Evolutionary conservation across 2,329 filamentous ascomycete genomes (phyloP), one percentile per base, ranked within the genome.

Genomic region (Lachnellula willkommii): DNA sequence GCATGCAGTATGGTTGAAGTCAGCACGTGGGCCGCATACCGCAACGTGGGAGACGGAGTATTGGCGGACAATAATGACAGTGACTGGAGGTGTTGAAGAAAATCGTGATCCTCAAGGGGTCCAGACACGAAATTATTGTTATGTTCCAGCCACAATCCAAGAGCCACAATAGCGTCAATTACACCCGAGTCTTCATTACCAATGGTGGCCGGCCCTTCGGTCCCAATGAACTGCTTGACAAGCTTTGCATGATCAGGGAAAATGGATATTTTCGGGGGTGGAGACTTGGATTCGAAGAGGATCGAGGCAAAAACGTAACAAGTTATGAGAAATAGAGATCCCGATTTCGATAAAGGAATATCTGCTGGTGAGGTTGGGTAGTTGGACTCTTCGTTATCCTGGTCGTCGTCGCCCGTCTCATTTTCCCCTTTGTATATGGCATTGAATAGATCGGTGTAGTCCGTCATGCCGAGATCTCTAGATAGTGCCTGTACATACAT

Each of bases 281-380:
- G 74, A 50, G 78, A 75, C 60, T 81, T 74, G 5, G 82, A 78
- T 46, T 80, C 76, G 62, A 87, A 87, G 4, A 87, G 71, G 17
- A 83, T 77, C 0, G 80, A 76, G 0, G 84, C 81, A 63, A 87
- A 85, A 43, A 85, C 74, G 72, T 79, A 82, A 68, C 85, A 86
- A 7, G 81, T 79, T 15, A 83, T 71, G 37, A 88, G 72, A 60
- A 81, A 83, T 12, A 84, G 70, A 24, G 79, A 74, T 4, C 84
- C 84, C 5, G 79, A 78, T 1, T 79, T 79, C 0, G 84, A 85
- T 2, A 87, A 73, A 46, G 77, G 75, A 47, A 87, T 79, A 12
- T 78, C 75, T 14, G 78, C 75, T 0, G 77, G 74, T 1, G 75
- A 73, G 15, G 73, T 71, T 4, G 75, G 74, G 22, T 75, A 71